Evolutionary conservation across 352 stramenopile genomes (phyloP).

Genomic region (Phytophthora crassamura): DNA sequence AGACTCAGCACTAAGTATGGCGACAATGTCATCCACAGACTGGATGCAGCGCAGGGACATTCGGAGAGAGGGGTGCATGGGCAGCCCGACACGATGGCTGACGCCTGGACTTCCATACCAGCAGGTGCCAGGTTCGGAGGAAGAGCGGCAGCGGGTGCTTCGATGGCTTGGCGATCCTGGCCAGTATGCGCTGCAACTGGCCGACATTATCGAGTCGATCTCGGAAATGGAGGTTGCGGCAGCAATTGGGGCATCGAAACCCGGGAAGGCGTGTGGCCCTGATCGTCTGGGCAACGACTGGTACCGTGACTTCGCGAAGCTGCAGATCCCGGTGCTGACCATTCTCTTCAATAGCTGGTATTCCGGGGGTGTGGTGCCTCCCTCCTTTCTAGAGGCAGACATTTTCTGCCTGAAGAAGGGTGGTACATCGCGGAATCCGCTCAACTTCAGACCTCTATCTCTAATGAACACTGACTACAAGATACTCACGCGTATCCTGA

Average conservation of each 20-base stretch:
- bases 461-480: slow-evolving; percentile 24
- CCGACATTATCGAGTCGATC: not conserved
- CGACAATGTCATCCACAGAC: slow-evolving; percentile 2
- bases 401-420: slow-evolving; percentile 14
- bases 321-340: not conserved
- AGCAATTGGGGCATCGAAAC: not conserved
- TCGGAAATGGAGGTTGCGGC: not conserved
- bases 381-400: not conserved
- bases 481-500: slow-evolving; percentile 2
- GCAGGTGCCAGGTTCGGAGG: no score
- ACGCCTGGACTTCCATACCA: not conserved
- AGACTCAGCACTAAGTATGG: not conserved
- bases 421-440: not conserved
- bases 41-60: not conserved
- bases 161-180: no score
- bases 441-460: slow-evolving; percentile 12
- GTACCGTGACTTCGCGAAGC: not conserved
- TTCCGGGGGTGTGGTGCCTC: not conserved
- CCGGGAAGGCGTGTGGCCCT: slow-evolving; percentile 5
- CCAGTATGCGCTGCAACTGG: not conserved
- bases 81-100: slow-evolving; percentile 2
- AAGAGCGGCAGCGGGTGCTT: no score
- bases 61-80: not conserved
- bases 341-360: slow-evolving; percentile 5
- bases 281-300: slow-evolving; percentile 11